phyloP scores from a whole-genome alignment of 345 rosid species.

The Citrus hindsii region DNA sequence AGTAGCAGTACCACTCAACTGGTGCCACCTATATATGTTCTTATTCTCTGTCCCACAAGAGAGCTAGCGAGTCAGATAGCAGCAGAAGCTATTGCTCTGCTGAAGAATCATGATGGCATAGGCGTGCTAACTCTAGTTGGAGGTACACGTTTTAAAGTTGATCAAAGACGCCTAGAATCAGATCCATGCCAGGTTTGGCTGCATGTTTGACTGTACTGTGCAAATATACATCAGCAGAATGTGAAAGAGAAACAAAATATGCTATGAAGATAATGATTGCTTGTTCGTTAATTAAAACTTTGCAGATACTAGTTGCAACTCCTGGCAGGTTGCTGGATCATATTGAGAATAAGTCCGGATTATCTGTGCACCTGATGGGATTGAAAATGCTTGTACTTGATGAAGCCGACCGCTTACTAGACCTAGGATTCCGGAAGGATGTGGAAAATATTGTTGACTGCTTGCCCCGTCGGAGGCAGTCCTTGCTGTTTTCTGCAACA shows the following conservation, averaged over 20 bases:
- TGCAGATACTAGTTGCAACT: conserved; percentile 87
- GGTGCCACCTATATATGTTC: conserved; percentile 55
- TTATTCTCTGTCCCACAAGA: conserved; percentile 89
- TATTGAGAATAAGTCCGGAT: conserved; percentile 76
- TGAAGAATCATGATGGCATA: conserved; percentile 77
- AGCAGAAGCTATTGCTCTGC: conserved; percentile 86
- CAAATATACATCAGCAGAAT: not conserved
- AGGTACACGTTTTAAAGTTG: conserved; percentile 91
- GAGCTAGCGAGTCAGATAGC: conserved; percentile 95
- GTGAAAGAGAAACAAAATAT: not conserved
- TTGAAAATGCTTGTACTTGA: conserved; percentile 88
- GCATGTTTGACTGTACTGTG: not conserved
- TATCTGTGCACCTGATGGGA: conserved; percentile 80
- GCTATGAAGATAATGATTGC: not conserved
- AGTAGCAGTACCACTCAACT: conserved; percentile 30
- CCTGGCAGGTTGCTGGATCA: conserved; percentile 97
- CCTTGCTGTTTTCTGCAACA: conserved; percentile 87
- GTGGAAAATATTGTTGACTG: conserved; percentile 88
- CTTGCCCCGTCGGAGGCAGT: conserved; percentile 82
- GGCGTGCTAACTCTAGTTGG: conserved; percentile 88
- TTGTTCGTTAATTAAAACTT: conserved; percentile 1
- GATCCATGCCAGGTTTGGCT: conserved; percentile 86
- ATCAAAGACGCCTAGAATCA: conserved; percentile 73
- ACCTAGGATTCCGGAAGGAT: conserved; percentile 94
- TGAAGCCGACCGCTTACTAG: conserved; percentile 92